Evolutionary conservation across 2,329 filamentous ascomycete species (phyloP), one percentile per base, ranked within the genome.

Genomic region (Lasiodiplodia hormozganensis): DNA sequence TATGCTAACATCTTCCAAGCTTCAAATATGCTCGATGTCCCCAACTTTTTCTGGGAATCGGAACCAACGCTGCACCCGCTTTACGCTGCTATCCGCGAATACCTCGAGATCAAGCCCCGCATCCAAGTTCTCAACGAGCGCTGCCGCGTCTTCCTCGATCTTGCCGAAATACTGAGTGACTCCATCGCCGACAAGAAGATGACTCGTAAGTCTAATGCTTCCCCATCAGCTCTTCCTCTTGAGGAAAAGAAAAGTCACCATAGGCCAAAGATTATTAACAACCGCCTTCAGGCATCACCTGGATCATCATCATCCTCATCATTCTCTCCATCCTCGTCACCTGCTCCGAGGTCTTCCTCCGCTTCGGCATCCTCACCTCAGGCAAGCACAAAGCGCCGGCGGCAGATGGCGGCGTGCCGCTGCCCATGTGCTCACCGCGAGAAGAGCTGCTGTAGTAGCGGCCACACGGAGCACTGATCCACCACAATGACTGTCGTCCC

Each of bases 1-100:
- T 12, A 21, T 14, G 14, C 11, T 18, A 25, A 71, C 57, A 52
- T 47, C 47, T 53, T 18, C 7, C n/a, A 73, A 96, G 93, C 94
- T 69, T 97, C 92, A 23, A 98, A 98, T 77, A 95, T 97, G 78
- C 90, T 97, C 69, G 94, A 97, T 79, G 93, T 96, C 0, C 95
- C 95, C 70, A 96, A 95, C 78, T 97, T 97, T 86, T 97, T 98
- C 86, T 99, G 96, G 96, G 94, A 98, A 79, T 92, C 92, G 12
- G 96, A 99, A 78, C 96, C 96, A 21, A 97, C 93, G 0, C 86
- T 99, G 0, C 93, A 97, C 78, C 96, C 96, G 0, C 89, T 99
- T 34, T 99, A 99, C 83, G 90, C 89, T 69, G 96, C 94, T 69
- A 93, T 98, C 62, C 92, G 96, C 74, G 96, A 98, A 79, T 99